Conservation (phyloP, 768 basidiomycete genomes). For the Stropharia rugosoannulata region DNA sequence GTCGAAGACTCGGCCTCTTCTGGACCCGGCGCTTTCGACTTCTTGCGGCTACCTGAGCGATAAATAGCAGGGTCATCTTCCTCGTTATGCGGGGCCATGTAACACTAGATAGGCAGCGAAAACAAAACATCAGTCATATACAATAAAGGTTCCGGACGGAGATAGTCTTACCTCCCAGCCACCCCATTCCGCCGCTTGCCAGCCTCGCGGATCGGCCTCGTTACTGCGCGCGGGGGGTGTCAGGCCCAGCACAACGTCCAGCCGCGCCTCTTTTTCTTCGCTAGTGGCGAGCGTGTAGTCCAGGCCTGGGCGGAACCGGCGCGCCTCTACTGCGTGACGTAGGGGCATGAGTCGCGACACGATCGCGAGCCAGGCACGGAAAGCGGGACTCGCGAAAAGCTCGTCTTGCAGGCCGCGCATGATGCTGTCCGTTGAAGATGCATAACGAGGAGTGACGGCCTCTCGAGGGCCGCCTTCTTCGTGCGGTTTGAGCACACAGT, state of each 20-base stretch:
- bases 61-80: conserved; percentile 97
- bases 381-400: conserved; percentile 77
- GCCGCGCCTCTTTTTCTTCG: conserved; percentile 73
- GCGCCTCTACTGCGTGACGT: conserved; percentile 71
- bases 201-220: conserved; percentile 34
- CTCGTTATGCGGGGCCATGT: conserved; percentile 92
- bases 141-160: neutral
- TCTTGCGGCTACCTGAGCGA: conserved; percentile 58
- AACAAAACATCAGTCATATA: neutral
- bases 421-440: conserved; percentile 54
- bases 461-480: conserved; percentile 35
- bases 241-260: conserved; percentile 86
- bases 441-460: conserved; percentile 52
- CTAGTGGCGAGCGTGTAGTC: conserved; percentile 95
- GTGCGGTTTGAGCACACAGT: conserved; percentile 61
- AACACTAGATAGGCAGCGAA: conserved; percentile 54
- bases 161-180: conserved; percentile 81
- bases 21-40: conserved; percentile 20
- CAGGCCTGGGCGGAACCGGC: conserved; percentile 88
- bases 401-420: conserved; percentile 71
- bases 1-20: conserved; percentile 4
- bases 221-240: conserved; percentile 57
- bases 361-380: conserved; percentile 84
- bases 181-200: conserved; percentile 80
- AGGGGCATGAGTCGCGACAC: conserved; percentile 74